phyloP scores from a whole-genome alignment of 305 asterid species.

The Fraxinus angustifolia region DNA sequence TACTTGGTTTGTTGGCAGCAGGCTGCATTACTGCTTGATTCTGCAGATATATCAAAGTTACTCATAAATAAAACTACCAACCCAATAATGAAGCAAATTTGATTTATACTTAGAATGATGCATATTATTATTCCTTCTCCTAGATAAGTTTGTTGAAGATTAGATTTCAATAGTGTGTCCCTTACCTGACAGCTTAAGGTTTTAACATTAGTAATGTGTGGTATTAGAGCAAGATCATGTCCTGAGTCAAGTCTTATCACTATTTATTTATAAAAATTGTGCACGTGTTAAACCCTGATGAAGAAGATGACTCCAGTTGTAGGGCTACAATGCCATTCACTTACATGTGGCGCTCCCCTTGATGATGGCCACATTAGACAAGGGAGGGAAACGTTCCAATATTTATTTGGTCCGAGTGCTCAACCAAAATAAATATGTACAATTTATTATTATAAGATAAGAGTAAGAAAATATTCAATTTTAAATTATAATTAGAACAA shows the following conservation, averaged over 20 bases:
- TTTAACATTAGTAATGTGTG: neutral
- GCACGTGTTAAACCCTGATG: neutral
- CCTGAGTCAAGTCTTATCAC: neutral
- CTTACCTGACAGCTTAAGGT: neutral
- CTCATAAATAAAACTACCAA: neutral
- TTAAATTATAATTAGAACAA: neutral
- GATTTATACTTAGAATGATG: neutral
- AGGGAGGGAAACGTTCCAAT: neutral
- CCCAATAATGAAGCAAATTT: neutral
- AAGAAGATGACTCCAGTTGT: too few relatives aligned
- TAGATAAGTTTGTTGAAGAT: neutral
- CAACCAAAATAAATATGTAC: neutral
- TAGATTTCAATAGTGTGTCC: neutral
- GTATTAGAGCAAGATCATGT: neutral
- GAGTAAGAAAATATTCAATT: neutral
- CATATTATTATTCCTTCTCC: neutral
- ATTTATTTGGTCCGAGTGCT: neutral
- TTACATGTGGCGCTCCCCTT: neutral
- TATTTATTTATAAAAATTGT: neutral
- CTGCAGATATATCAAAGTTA: conserved; percentile 26
- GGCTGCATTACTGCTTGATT: conserved; percentile 34
- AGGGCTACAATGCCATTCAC: neutral
- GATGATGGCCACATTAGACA: neutral
- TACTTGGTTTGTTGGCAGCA: conserved; percentile 24
- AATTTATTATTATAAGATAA: neutral